Percentiles rank a stretch among this genome's conserved stretches.
Evolutionary conservation across 495 filamentous ascomycete species (phyloP).

Genomic region (Neurospora sp.): DNA sequence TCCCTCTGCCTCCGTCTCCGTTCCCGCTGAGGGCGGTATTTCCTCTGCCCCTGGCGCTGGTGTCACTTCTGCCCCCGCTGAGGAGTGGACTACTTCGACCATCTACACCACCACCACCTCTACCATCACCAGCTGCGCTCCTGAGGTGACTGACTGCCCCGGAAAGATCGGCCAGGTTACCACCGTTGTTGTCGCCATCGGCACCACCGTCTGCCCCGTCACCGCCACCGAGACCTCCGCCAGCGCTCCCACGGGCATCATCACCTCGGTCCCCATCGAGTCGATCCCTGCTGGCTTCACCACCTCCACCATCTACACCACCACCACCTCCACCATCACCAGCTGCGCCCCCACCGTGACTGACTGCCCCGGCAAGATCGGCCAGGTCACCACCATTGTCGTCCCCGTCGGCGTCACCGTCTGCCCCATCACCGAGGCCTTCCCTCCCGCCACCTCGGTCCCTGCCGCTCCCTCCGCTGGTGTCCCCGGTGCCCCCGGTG

Average conservation of each 20-base stretch:
- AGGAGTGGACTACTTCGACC: slow-evolving; percentile 20
- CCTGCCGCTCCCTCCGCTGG: not conserved
- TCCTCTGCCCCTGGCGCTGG: not conserved
- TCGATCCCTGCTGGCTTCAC: slow-evolving; percentile 11
- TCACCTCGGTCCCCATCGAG: slow-evolving; percentile 4
- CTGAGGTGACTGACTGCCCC: slow-evolving; percentile 47
- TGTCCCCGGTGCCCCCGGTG: no score
- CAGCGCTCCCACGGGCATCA: not conserved
- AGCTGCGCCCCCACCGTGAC: slow-evolving; percentile 45
- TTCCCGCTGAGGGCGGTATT: not conserved
- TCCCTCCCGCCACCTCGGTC: not conserved
- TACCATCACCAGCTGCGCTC: slow-evolving; percentile 49
- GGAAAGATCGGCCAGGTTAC: slow-evolving; percentile 16
- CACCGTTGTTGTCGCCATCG: slow-evolving; percentile 29
- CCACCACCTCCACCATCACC: slow-evolving; percentile 44
- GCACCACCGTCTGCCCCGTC: slow-evolving; percentile 37
- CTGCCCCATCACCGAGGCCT: slow-evolving; percentile 19
- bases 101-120: slow-evolving; percentile 42
- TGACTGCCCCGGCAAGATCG: slow-evolving; percentile 43
- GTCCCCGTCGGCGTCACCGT: slow-evolving; percentile 27
- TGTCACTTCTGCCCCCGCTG: slow-evolving; percentile 3
- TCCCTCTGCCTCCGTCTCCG: not conserved
- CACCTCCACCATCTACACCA: slow-evolving; percentile 43
- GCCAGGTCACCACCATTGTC: slow-evolving; percentile 28
- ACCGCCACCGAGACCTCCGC: slow-evolving; percentile 21